Conservation (phyloP, 2,329 filamentous ascomycete genomes). For the Ophiocordyceps sinensis region DNA sequence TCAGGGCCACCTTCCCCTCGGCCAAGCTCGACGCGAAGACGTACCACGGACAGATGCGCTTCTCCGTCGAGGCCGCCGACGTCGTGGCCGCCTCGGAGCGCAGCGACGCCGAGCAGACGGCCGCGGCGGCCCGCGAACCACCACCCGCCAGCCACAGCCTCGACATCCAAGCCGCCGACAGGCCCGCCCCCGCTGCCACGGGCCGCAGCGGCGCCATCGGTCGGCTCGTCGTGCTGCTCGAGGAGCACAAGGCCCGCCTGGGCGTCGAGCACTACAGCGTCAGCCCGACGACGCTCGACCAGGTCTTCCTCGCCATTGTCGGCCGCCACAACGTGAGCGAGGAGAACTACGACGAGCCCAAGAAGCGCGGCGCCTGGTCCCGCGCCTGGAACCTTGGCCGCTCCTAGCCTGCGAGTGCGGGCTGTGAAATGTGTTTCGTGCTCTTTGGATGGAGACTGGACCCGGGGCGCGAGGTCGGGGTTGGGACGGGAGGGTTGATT, state of each 20-base stretch:
- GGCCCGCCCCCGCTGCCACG: slow-evolving; percentile 2
- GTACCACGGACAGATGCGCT: slow-evolving; percentile 80
- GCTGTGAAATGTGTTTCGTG: too few species aligned
- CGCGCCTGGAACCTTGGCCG: not conserved
- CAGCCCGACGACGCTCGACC: slow-evolving; percentile 73
- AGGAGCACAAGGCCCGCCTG: slow-evolving; percentile 52
- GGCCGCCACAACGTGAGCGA: slow-evolving; percentile 65
- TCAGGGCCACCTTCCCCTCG: slow-evolving; percentile 42
- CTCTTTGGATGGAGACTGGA: too few species aligned
- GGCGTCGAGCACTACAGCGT: slow-evolving; percentile 80
- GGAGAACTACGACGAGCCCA: slow-evolving; percentile 40
- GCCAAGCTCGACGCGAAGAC: slow-evolving; percentile 58
- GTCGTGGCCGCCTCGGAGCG: slow-evolving; percentile 10
- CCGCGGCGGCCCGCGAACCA: not conserved
- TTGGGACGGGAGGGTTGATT: too few species aligned
- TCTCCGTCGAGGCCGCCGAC: slow-evolving; percentile 49
- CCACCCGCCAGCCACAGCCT: not conserved
- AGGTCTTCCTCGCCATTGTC: slow-evolving; percentile 81
- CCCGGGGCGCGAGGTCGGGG: too few species aligned
- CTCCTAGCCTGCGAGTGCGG: not conserved
- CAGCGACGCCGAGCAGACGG: not conserved
- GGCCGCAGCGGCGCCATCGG: slow-evolving; percentile 41
- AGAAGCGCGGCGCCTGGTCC: slow-evolving; percentile 5
- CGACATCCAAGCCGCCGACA: not conserved
- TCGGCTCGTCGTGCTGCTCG: slow-evolving; percentile 55